Base-by-base conservation (phyloP, 2,329 filamentous ascomycete genomes). In the Xylaria sp. region DNA sequence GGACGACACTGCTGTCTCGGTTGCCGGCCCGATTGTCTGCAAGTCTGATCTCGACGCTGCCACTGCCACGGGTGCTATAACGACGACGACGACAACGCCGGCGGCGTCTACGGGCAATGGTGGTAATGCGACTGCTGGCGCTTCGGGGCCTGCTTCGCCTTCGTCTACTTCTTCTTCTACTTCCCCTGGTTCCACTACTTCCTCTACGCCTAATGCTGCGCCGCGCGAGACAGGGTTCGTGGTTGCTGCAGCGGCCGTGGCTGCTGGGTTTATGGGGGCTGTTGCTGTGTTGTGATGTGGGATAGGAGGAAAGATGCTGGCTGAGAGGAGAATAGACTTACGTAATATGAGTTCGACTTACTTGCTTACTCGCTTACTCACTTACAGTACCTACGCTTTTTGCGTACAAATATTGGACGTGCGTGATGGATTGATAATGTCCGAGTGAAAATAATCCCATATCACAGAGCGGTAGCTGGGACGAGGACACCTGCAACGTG, bases 221-320 rank as follows among this genome's bases (percentile, higher is more conserved):
- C 49, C 73, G 9, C 73, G 70, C 33, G 70, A 75, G 70, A 74
- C 70, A 0, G 67, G 72, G 23, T 61, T 73, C 48, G 58, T 73
- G 15, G 48, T 70, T 31, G 71, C 62, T 33, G 71, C 72, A 23
- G 73, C 68, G 10, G 58, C 54, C 12, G 67, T 52, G 20, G 73
- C 73, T 31, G 75, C 67, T 13, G 70, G 69, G 1, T 57, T 76
- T 43, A 51, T 75, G 54, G 75, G 67, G 12, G 71, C 66, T 33
- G 63, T 76, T 59, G 71, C 69, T 43, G 67, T 64, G 25, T 59
- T 76, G 39, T 75, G 43, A 18, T 13, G 10, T 23, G n/a, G 52
- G 25, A 28, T 13, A 7, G 15, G 12, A 39, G 39, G 1, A 33
- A 23, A 46, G 15, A 28, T 31, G 56, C 15, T 46, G 31, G 15